Base-by-base conservation (phyloP, 306 rosid species). In the Hippophae gyantsensis region DNA sequence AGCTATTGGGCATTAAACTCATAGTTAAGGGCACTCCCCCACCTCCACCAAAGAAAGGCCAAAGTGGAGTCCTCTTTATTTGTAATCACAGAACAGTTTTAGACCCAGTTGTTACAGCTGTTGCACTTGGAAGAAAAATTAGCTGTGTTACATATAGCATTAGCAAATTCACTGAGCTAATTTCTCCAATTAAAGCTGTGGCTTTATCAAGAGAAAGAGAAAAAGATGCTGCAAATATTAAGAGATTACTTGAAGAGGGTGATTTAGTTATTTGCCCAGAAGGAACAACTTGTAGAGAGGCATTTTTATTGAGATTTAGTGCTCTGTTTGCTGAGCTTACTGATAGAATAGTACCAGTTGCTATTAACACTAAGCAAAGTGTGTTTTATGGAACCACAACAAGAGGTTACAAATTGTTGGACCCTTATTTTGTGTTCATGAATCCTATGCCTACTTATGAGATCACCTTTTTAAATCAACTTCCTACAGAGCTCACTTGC, bases 341-440 rank as follows among this genome's bases (percentile, higher is more conserved):
- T 0, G 93, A 85, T 43, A 72, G 96, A 43, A 92, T 92, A 32
- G 96, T 92, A 40, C 99, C 99, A 1, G 93, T 92, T 14, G 96
- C 99, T 0, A 85, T 92, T 3, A 85, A 92, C 75, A 83, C 93
- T 0, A 92, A 88, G 44, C 99, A 92, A 43, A 88, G 76, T 65
- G 85, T 92, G 66, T 92, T 85, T 23, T 68, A 83, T 27, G 99
- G 99, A 13, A 92, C 96, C 1, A 74, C 96, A 0, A 96, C 68
- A 0, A 66, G 96, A 0, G 96, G 99, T 7, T 71, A 79, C 48
- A 92, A 88, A 54, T 45, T 77, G 48, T 62, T 92, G 69, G 99
- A 92, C 66, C 99, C 99, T 6, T 92, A 88, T 47, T 92, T 92
- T 13, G 88, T 84, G 78, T 88, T 92, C 69, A 92, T 92, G 99